These are phyloP conservation scores for Stereocaulon alpinum DNA, from an alignment of 495 filamentous ascomycete species.

Conservation along the genomic window DNA sequence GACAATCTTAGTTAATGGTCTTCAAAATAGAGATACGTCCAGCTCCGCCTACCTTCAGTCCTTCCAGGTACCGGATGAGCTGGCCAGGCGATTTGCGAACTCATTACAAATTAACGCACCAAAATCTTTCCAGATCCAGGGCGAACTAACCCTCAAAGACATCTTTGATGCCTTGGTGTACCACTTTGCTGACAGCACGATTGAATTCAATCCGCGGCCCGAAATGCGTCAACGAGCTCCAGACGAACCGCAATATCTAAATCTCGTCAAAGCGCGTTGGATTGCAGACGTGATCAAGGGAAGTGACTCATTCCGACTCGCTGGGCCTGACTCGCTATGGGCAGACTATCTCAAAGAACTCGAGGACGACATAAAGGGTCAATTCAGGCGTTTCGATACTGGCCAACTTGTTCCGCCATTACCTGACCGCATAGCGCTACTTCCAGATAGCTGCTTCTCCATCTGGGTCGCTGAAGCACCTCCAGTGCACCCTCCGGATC, in stretches of 20 bases:
- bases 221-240: conserved; percentile 13
- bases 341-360: conserved; percentile 13
- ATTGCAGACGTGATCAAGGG: conserved; percentile 4
- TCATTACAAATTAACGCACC: conserved; percentile 5
- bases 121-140: background rate
- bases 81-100: conserved; percentile 3
- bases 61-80: conserved; percentile 11
- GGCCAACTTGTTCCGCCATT: background rate
- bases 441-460: conserved; percentile 12
- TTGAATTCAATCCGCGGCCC: conserved; percentile 18
- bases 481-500: conserved; percentile 5
- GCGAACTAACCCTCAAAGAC: conserved; percentile 11
- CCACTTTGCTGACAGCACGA: conserved; percentile 20
- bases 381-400: conserved; percentile 13
- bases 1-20: conserved; percentile 8
- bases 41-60: background rate
- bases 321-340: conserved; percentile 11
- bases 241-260: conserved; percentile 18
- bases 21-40: background rate
- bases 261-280: conserved; percentile 22
- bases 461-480: conserved; percentile 13
- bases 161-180: conserved; percentile 21
- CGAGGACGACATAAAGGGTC: conserved; percentile 3
- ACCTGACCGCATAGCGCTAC: background rate
- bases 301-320: background rate